Conservation (phyloP, 176 grass and related monocot genomes). For the Elaeis guineensis region DNA sequence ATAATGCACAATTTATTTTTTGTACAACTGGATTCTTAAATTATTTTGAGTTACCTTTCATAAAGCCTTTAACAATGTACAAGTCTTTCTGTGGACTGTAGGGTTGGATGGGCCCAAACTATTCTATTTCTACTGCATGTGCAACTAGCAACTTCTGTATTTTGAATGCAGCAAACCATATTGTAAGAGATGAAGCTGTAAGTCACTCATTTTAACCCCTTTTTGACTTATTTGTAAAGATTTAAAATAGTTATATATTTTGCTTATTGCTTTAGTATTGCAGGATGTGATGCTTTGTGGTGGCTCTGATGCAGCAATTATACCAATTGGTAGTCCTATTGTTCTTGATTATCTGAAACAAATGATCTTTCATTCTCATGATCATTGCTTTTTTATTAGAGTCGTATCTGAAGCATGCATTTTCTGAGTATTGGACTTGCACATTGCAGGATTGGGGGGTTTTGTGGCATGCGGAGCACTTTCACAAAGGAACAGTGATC, state of each 20-base stretch:
- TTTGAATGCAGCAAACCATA: slow-evolving; percentile 95
- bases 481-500: slow-evolving; percentile 90
- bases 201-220: slow-evolving; percentile 23
- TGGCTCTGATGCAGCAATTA: slow-evolving; percentile 91
- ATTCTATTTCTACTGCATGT: slow-evolving; percentile 98
- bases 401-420: slow-evolving; percentile 2
- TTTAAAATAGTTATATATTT: slow-evolving; percentile 11
- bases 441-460: slow-evolving; percentile 71
- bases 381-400: not conserved
- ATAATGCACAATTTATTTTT: not conserved
- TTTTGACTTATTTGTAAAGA: not conserved
- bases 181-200: slow-evolving; percentile 87
- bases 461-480: slow-evolving; percentile 98
- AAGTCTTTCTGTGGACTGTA: slow-evolving; percentile 24
- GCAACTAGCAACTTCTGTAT: slow-evolving; percentile 99
- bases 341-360: too few relatives aligned
- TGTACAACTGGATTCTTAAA: too few relatives aligned
- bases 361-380: too few relatives aligned
- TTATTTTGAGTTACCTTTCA: too few relatives aligned
- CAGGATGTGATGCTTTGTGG: slow-evolving; percentile 99
- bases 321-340: slow-evolving; percentile 61
- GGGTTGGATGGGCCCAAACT: slow-evolving; percentile 99
- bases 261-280: slow-evolving; percentile 22
- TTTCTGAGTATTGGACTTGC: not conserved
- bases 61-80: too few relatives aligned